Percentiles rank a stretch among this genome's conserved stretches.
These are phyloP conservation scores for Mycosphaerella arachidis DNA, from an alignment of 2,329 filamentous ascomycete species.

Conservation along the genomic window DNA sequence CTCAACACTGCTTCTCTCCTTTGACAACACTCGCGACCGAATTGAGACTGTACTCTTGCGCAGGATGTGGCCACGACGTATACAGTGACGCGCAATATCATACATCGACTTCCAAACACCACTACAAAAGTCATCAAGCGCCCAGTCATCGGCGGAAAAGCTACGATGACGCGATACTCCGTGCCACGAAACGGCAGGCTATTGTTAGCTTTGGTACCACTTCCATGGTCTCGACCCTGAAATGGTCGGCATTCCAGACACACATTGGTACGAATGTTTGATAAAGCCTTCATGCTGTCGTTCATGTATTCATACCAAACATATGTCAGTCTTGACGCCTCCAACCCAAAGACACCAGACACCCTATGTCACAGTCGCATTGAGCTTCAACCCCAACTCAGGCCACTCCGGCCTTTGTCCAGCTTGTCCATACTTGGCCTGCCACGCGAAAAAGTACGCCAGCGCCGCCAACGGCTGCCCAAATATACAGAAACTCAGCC, in stretches of 20 bases:
- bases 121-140: neutral
- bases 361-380: neutral
- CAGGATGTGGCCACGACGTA: too few relatives aligned
- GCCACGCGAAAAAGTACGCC: conserved; percentile 97
- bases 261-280: too few relatives aligned
- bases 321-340: neutral
- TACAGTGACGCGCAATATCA: neutral
- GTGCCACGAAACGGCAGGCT: neutral
- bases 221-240: neutral
- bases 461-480: conserved; percentile 90
- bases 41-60: too few relatives aligned
- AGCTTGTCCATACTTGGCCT: conserved; percentile 76
- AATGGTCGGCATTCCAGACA: neutral
- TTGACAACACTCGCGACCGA: too few relatives aligned
- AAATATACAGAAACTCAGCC: conserved; percentile 92
- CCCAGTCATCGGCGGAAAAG: neutral
- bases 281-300: too few relatives aligned
- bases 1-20: too few relatives aligned
- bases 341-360: neutral
- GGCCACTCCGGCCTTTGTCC: conserved; percentile 24
- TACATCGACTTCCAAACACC: neutral
- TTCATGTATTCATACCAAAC: neutral
- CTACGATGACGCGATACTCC: neutral
- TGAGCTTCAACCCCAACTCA: conserved; percentile 12
- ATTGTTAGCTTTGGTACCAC: neutral